Base-by-base conservation (phyloP, 495 filamentous ascomycete species). In the Hyaloscypha finlandica region DNA sequence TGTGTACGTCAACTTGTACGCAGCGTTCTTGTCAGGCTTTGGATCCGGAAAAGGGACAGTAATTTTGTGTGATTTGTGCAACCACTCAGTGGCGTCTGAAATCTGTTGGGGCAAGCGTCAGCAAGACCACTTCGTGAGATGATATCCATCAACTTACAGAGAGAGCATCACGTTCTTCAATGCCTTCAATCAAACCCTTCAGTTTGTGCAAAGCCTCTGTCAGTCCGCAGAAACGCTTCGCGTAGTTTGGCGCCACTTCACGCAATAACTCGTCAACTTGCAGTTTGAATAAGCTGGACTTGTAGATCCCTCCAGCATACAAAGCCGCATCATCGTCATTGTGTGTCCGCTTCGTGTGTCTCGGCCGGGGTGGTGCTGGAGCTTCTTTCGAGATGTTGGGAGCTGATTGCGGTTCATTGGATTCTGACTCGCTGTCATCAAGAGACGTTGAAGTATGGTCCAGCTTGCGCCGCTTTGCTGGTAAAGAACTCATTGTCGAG, bases 211-310 rank as follows among this genome's bases (percentile, higher is more conserved):
- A 78, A 20, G 85, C 84, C 19, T 85, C 81, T 55, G 97, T 90
- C n/a, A 88, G 82, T 31, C 83, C 83, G 2, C 75, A 77, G 64
- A 93, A 80, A 31, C 85, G 83, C 59, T 86, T 88, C 22, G 85
- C 84, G 75, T 94, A 90, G 67, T 90, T 85, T 31, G 89, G 83
- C 73, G 83, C 83, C 48, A 91, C 81, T 64, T 90, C 87, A 25
- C 81, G 78, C 68, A 97, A 74, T 53, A 99, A 77, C 71, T 97
- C 93, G 65, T 97, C 90, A 29, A 93, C 85, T 78, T 97, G 91
- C 35, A 99, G 80, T 70, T 94, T 90, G 79, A 98, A 96, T 69
- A 92, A 81, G 72, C 85, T 91, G 42, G 86, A 90, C 69, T 88
- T 88, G 77, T 85, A 90, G 48, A 61, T 8, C 22, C 68, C 71